Evolutionary conservation across 805 yeast species (phyloP), one percentile per base, ranked within the genome.

Genomic region (Geotrichum ghanense): DNA sequence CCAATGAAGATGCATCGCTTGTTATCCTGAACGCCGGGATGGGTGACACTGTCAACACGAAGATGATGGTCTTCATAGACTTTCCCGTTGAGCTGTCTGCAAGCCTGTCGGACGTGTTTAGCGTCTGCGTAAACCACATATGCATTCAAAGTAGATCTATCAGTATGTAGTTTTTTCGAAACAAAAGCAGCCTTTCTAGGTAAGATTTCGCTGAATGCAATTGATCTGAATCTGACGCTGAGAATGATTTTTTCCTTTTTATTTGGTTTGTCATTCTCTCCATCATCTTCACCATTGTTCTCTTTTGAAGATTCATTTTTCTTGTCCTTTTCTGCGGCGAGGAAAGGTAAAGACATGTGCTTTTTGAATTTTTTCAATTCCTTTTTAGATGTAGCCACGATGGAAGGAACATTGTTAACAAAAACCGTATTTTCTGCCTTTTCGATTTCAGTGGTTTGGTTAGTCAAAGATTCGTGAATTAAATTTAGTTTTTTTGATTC

Each of bases 181-280:
- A 84, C 81, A 60, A 81, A 87, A 0, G 98, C 97, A 31, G 85
- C 88, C 59, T 88, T 90, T 61, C 97, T 76, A 46, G 97, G 97
- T 44, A 88, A 71, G 26, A 83, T 79, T 59, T 88, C 94, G 47
- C 82, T 79, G 53, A 89, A 86, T 2, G 95, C 85, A 53, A 92
- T 82, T 2, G 97, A 88, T 66, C 99, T 76, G 70, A 88, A 92
- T 63, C 99, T 74, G 44, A 88, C 72, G 10, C 37, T 31, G 19
- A 12, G 19, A 95, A 83, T 43, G 78, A 81, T 44, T 90, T 69
- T 20, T 66, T 63, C 10, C 84, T 84, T n/a, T n/a, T n/a, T n/a
- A n/a, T n/a, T n/a, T n/a, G n/a, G n/a, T n/a, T n/a, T n/a, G n/a
- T n/a, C 46, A 58, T 48, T 6, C 49, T 46, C n/a, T 19, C 47